Evolutionary conservation across 805 yeast species (phyloP).

Genomic region (Priceomyces fermenticarens): DNA sequence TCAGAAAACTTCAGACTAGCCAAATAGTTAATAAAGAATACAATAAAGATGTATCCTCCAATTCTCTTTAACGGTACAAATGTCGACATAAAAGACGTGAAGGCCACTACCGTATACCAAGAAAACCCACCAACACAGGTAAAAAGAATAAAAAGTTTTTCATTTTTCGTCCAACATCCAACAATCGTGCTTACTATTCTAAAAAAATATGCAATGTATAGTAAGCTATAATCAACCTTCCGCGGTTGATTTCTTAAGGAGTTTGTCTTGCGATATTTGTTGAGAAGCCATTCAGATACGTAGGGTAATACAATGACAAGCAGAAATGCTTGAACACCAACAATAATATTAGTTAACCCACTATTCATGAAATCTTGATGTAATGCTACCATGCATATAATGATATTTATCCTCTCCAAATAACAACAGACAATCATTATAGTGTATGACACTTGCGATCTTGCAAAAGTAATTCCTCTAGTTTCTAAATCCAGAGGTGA

Average conservation of each 20-base stretch:
- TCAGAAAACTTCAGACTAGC: no score
- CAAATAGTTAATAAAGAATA: no score
- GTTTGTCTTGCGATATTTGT: slow-evolving; percentile 21
- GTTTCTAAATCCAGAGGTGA: no score
- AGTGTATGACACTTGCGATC: no score
- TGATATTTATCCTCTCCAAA: no score
- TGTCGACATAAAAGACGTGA: slow-evolving; percentile 44
- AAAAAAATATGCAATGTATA: slow-evolving; percentile 28
- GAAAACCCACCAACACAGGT: slow-evolving; percentile 7
- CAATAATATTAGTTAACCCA: no score
- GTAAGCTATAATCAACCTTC: slow-evolving; percentile 39
- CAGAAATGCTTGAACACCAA: slow-evolving; percentile 40
- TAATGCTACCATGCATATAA: no score
- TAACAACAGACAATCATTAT: no score
- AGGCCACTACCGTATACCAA: slow-evolving; percentile 1
- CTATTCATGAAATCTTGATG: no score
- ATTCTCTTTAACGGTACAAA: slow-evolving; percentile 2
- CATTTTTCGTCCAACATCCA: slow-evolving; percentile 12
- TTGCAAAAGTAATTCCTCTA: no score
- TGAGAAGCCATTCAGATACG: slow-evolving; percentile 28
- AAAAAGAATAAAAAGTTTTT: slow-evolving; percentile 22
- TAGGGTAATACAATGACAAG: slow-evolving; percentile 51
- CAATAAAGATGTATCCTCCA: no score
- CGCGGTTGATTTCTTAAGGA: slow-evolving; percentile 44
- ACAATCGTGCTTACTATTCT: slow-evolving; percentile 38